Base-by-base conservation (phyloP, 129 eudicot species). In the Oenanthe sinensis region DNA sequence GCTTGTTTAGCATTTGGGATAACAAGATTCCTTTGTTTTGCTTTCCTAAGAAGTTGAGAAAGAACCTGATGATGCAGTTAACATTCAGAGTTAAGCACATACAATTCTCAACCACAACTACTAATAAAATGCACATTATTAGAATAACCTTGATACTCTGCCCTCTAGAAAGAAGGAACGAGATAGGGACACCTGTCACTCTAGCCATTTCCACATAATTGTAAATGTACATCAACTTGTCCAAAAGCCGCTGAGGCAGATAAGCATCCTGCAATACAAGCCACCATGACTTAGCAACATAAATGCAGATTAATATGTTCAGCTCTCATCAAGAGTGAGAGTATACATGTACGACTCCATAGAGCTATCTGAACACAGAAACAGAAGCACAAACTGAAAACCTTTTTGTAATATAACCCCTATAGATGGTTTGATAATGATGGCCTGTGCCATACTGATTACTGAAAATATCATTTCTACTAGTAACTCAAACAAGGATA, bases 171-270 rank as follows among this genome's bases (percentile, higher is more conserved):
- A 96, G 97, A 28, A 96, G 99, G 89, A 92, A 96, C 45, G 99
- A 96, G 45, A 96, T 87, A 24, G 99, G 99, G 74, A 96, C 99
- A 83, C 99, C 99, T 11, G 99, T 96, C 69, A 96, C 99, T 47
- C 99, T 91, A 86, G 99, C 97, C 99, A 96, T 96, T 84, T 96
- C 99, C 87, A 96, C 99, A 84, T 96, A 96, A 85, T 96, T 96
- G 87, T 96, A 96, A 74, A 96, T 83, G 80, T 83, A 92, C 99
- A 96, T 96, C 82, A 96, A 69, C 91, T 96, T 96, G 85, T 96
- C 99, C 85, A 96, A 80, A 85, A 96, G 88, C 78, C 99, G 88
- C 80, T 96, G 99, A 75, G 99, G 99, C 82, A 96, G 97, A 88
- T 96, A 92, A 77, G 99, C 99, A 90, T 96, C 99, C 99, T 96